These are phyloP conservation scores for Sclerotiophoma versabilis DNA, from an alignment of 2,329 filamentous ascomycete species.

Conservation along the genomic window DNA sequence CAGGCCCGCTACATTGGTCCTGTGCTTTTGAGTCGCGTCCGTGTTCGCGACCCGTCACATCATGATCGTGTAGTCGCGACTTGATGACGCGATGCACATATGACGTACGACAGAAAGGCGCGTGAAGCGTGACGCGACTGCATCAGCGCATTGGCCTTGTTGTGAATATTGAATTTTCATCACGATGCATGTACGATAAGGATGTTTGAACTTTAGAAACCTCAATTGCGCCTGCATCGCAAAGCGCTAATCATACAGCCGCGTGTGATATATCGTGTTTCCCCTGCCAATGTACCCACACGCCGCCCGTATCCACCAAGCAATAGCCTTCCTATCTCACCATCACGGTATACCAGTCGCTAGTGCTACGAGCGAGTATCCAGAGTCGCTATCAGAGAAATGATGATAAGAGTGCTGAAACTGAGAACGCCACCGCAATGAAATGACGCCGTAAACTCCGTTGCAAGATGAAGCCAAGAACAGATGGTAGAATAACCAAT, in stretches of 20 bases:
- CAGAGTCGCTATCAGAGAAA: slow-evolving; percentile 47
- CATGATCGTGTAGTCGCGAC: slow-evolving; percentile 1
- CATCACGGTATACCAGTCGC: slow-evolving; percentile 40
- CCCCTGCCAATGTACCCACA: slow-evolving; percentile 16
- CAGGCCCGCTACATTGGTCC: too few relatives aligned
- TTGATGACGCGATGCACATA: slow-evolving; percentile 4
- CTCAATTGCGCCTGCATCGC: slow-evolving; percentile 30
- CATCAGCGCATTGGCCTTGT: not conserved
- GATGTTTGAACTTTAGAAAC: slow-evolving; percentile 11
- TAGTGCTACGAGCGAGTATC: slow-evolving; percentile 45
- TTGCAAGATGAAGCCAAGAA: slow-evolving; percentile 36
- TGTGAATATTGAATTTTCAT: not conserved
- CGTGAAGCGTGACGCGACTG: slow-evolving; percentile 12
- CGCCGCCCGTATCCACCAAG: slow-evolving; percentile 29
- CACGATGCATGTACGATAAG: not conserved
- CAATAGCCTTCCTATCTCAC: slow-evolving; percentile 40
- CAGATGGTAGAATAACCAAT: slow-evolving; percentile 35
- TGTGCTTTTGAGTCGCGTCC: slow-evolving; percentile 10
- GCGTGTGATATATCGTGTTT: slow-evolving; percentile 18
- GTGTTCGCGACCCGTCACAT: slow-evolving; percentile 9
- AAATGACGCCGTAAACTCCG: slow-evolving; percentile 38
- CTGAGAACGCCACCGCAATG: slow-evolving; percentile 37
- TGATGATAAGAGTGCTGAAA: slow-evolving; percentile 39
- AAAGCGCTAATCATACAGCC: slow-evolving; percentile 38
- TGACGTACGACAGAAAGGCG: slow-evolving; percentile 4